Base-by-base conservation (phyloP, 176 grass and related monocot species). In the Hordeum marinum region DNA sequence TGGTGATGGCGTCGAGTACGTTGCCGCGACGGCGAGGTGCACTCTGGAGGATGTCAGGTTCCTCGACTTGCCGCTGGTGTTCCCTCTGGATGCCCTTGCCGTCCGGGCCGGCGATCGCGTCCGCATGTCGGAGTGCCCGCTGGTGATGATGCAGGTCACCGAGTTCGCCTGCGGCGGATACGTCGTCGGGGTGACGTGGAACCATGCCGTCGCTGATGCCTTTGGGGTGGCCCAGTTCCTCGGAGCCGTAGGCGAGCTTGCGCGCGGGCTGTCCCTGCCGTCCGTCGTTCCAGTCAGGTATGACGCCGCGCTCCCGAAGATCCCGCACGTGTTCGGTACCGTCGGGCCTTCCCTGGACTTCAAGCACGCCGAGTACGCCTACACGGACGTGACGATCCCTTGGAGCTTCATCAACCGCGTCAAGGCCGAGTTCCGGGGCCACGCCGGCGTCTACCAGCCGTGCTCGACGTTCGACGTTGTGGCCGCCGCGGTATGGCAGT, bases 191-290 rank as follows among this genome's bases (percentile, higher is more conserved):
- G 34, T 82, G 26, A 18, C 70, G 5, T 90, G 46, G 71, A 77
- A 67, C 40, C 88, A 90, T 20, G 63, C 14, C 26, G 7, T 82
- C 15, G 59, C 81, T 3, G 88, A 90, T 39, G 64, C 27, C 26
- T 35, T 62, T 1, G 78, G 88, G 6, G n/a, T n/a, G n/a, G n/a
- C n/a, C n/a, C 88, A 90, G 54, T 82, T 90, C 65, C 43, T 90
- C 1, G 60, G 34, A 2, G 83, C 88, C 15, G 34, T 83, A 1
- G 88, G 63, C 3, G 79, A 86, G 54, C 45, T 86, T 4, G 83
- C 79, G 7, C 15, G 83, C 1, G 78, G 78, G 17, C 15, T 67
- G 8, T 6, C 72, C 4, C 11, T 7, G 5, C 80, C 60, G 55
- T 75, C 58, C 6, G 57, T 75, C 14, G 46, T 58, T 20, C 80